Evolutionary conservation across 441 rosid species (phyloP).

Genomic region (Rhodomyrtus psidioides): DNA sequence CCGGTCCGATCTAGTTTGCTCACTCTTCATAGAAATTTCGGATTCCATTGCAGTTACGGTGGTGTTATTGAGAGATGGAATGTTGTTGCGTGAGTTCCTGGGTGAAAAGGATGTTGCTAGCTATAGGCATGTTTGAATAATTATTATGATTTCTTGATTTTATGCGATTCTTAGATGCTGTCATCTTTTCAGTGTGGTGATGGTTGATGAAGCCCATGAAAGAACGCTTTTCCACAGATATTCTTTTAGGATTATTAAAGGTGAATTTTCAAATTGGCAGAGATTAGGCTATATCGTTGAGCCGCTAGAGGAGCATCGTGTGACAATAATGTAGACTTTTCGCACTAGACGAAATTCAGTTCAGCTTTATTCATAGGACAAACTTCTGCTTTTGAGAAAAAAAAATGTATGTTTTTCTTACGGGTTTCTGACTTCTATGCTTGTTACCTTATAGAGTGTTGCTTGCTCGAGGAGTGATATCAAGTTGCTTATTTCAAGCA

Average conservation of each 20-base stretch:
- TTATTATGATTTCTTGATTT: background rate
- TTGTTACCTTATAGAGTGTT: constrained; percentile 47
- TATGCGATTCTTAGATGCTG: background rate
- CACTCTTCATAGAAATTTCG: too few species aligned
- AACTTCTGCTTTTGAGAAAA: background rate
- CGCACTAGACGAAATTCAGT: background rate
- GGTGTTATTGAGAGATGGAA: constrained; percentile 76
- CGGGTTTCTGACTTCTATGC: background rate
- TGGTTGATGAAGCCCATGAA: constrained; percentile 99
- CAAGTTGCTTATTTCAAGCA: constrained; percentile 95
- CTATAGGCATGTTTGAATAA: constrained; percentile 48
- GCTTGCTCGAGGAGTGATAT: constrained; percentile 82
- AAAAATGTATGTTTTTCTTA: background rate
- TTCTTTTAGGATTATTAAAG: constrained; percentile 89
- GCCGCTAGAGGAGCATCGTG: background rate
- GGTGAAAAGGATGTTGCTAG: constrained; percentile 91
- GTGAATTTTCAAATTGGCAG: constrained; percentile 19
- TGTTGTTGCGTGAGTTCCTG: constrained; percentile 91
- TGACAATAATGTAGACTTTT: background rate
- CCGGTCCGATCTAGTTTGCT: too few species aligned
- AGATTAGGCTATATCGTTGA: background rate
- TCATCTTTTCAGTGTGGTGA: constrained; percentile 60
- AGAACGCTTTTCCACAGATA: constrained; percentile 95
- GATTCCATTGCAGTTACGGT: too few species aligned
- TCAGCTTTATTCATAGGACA: background rate